These are phyloP conservation scores for Trichocladium antarcticum DNA, from an alignment of 495 filamentous ascomycete species.

Conservation along the genomic window DNA sequence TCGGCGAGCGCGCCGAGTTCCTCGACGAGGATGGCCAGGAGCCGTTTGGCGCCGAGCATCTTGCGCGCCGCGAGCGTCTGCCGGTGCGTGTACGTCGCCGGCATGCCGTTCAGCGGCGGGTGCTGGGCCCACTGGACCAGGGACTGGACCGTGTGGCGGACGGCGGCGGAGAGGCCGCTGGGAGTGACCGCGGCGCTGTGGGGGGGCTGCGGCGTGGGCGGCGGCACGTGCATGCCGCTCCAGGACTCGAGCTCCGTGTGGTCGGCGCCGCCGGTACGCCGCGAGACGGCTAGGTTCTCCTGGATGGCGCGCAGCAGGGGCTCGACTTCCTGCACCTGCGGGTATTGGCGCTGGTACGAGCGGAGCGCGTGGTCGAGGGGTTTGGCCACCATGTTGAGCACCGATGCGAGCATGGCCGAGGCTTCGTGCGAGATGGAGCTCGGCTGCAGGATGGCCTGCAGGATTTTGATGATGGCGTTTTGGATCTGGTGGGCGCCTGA, in stretches of 20 bases:
- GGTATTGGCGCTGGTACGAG: slow-evolving; percentile 57
- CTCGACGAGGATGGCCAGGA: slow-evolving; percentile 53
- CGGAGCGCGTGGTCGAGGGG: slow-evolving; percentile 65
- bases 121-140: slow-evolving; percentile 64
- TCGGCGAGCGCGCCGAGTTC: slow-evolving; percentile 49
- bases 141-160: slow-evolving; percentile 54
- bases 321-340: slow-evolving; percentile 57
- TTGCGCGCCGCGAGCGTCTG: slow-evolving; percentile 54
- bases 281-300: slow-evolving; percentile 52
- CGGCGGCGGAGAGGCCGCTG: slow-evolving; percentile 50
- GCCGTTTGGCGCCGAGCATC: slow-evolving; percentile 56
- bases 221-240: slow-evolving; percentile 41
- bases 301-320: slow-evolving; percentile 60
- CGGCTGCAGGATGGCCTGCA: slow-evolving; percentile 66
- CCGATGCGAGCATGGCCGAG: slow-evolving; percentile 64
- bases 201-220: background rate
- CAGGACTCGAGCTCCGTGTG: slow-evolving; percentile 68
- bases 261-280: slow-evolving; percentile 52
- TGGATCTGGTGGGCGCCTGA: slow-evolving; percentile 36
- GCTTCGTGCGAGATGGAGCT: slow-evolving; percentile 71
- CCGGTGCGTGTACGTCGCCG: slow-evolving; percentile 68
- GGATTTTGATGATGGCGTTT: slow-evolving; percentile 60
- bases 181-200: slow-evolving; percentile 21
- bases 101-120: slow-evolving; percentile 51
- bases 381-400: slow-evolving; percentile 71